Conservation (phyloP, 768 basidiomycete species). For the Phaffia tasmanica region DNA sequence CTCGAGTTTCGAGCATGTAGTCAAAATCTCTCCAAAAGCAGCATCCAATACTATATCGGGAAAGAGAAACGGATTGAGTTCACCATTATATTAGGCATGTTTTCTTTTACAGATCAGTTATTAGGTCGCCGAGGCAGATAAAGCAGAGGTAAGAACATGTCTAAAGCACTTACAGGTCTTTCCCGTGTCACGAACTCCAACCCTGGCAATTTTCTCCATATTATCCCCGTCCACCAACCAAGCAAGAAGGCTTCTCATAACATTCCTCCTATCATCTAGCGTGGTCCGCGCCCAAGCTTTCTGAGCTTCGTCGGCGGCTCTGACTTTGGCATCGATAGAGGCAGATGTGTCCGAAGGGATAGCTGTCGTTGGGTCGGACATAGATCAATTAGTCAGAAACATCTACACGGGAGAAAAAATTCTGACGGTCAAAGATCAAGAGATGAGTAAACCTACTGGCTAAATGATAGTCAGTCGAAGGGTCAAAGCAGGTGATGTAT, state of each 20-base stretch:
- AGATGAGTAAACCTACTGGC: not conserved
- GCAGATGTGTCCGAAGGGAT: slow-evolving; percentile 59
- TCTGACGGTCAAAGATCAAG: not conserved
- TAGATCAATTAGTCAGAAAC: no score
- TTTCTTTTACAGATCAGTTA: not conserved
- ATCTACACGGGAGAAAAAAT: not conserved
- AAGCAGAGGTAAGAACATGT: slow-evolving; percentile 44
- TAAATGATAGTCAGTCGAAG: slow-evolving; percentile 53
- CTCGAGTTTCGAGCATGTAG: slow-evolving; percentile 69
- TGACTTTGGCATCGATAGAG: slow-evolving; percentile 66
- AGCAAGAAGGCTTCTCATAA: slow-evolving; percentile 73
- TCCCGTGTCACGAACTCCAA: slow-evolving; percentile 86
- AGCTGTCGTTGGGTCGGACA: slow-evolving; percentile 47
- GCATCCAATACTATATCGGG: slow-evolving; percentile 68
- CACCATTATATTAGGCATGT: not conserved
- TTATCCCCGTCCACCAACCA: slow-evolving; percentile 72
- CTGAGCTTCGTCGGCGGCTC: slow-evolving; percentile 55
- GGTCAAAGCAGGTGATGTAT: slow-evolving; percentile 86
- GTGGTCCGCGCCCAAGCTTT: slow-evolving; percentile 59
- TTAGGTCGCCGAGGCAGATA: not conserved
- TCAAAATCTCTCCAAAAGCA: slow-evolving; percentile 83
- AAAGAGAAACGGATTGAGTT: slow-evolving; percentile 9
- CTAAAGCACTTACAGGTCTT: slow-evolving; percentile 52
- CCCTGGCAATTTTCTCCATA: slow-evolving; percentile 70
- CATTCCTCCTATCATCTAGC: slow-evolving; percentile 66